Base-by-base conservation (phyloP, 2,329 filamentous ascomycete genomes). In the Fusarium azukiicola region DNA sequence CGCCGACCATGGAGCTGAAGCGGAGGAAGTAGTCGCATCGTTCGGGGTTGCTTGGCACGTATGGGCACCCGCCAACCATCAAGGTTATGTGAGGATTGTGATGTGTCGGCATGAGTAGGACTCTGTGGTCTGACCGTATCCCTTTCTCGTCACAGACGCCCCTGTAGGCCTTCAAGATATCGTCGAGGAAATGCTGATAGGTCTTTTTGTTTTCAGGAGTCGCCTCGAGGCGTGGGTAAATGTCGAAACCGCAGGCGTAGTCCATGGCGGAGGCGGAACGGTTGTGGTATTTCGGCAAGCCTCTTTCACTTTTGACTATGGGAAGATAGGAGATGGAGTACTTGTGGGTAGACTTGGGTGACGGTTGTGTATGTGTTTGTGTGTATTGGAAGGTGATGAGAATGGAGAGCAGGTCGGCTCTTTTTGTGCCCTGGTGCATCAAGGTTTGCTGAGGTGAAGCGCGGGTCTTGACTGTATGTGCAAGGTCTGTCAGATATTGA, bases 181-280 rank as follows among this genome's bases (percentile, higher is more conserved):
- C 47, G 2, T 44, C 6, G 14, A 76, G 38, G 23, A 76, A 76
- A 9, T 17, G 14, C 11, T 47, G 21, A 11, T 76, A 76, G 5
- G 7, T 5, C 1, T 19, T 47, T 16, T 69, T 76, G 40, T 76
- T 69, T 21, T 69, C 63, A 0, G 23, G 1, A 42, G 38, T 69
- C 5, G 27, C 16, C 17, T 11, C 4, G 4, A 76, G 74, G 16
- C 4, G 21, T 17, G 74, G 74, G 44, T 56, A 69, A 19, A 76
- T 67, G 17, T 76, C 73, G n/a, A 76, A 76, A 32, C 73, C 74
- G 21, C 54, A 73, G 21, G 49, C 44, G 6, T 40, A 52, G 5
- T 64, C 40, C 74, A 76, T 76, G 11, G 6, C 27, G 54, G 42
- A 19, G 38, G 13, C 4, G 38, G 52, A 56, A 5, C 7, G n/a